A percentile compares a stretch with the other conserved stretches of the same genome.
These are phyloP conservation scores for Xylaria bambusicola DNA, from an alignment of 495 filamentous ascomycete species.

Conservation along the genomic window DNA sequence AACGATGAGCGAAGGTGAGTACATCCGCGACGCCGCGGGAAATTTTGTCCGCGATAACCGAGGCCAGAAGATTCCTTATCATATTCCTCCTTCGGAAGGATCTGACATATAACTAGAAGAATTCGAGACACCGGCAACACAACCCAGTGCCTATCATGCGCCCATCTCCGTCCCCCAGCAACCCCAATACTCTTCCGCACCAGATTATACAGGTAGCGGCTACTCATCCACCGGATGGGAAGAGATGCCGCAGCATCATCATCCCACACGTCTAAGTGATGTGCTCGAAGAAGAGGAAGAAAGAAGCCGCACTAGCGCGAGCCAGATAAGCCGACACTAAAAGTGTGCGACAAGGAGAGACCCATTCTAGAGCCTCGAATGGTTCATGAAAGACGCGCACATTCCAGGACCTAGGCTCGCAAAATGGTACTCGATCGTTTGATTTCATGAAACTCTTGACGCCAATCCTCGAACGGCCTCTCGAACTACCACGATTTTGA, in stretches of 20 bases:
- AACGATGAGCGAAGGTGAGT: constrained; percentile 60
- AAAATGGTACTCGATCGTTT: too few species aligned
- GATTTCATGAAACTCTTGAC: background rate
- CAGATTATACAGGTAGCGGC: constrained; percentile 57
- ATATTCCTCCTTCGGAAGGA: constrained; percentile 32
- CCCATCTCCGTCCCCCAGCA: constrained; percentile 35
- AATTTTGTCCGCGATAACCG: constrained; percentile 48
- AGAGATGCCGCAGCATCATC: constrained; percentile 78
- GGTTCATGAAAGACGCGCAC: background rate
- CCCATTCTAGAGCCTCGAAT: constrained; percentile 2
- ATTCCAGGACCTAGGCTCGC: background rate
- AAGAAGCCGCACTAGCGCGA: constrained; percentile 59
- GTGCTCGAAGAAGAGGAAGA: constrained; percentile 86
- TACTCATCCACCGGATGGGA: constrained; percentile 79
- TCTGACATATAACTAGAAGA: constrained; percentile 53
- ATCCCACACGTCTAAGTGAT: constrained; percentile 92
- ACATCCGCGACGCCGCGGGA: constrained; percentile 53
- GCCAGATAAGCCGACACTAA: constrained; percentile 48
- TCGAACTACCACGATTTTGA: background rate
- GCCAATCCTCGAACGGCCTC: background rate
- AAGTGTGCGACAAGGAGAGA: background rate
- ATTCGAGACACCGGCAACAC: constrained; percentile 45
- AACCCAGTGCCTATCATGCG: constrained; percentile 35
- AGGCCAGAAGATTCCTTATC: constrained; percentile 49
- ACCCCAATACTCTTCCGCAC: constrained; percentile 32